These are phyloP conservation scores for Aspergillus texensis DNA, from an alignment of 2,329 filamentous ascomycete species.

Conservation along the genomic window DNA sequence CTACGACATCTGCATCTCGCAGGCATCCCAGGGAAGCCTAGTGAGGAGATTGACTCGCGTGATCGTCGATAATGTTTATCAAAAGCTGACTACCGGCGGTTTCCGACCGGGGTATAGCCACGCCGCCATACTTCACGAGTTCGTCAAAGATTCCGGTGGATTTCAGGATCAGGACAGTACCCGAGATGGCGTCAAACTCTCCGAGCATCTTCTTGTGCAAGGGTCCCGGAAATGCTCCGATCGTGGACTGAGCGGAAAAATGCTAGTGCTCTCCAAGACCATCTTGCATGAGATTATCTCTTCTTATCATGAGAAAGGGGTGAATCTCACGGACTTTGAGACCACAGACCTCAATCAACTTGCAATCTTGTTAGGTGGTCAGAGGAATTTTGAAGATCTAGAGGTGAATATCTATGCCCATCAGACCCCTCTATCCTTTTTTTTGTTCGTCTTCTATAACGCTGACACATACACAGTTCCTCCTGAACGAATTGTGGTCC, in stretches of 20 bases:
- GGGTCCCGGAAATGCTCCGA: background rate
- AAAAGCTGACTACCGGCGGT: background rate
- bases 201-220: background rate
- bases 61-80: slow-evolving; percentile 1
- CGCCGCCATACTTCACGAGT: background rate
- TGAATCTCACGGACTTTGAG: background rate
- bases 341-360: slow-evolving; percentile 3
- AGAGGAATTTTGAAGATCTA: slow-evolving; percentile 5
- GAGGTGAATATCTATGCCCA: background rate
- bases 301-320: background rate
- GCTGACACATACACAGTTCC: background rate
- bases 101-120: slow-evolving; percentile 1
- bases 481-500: slow-evolving; percentile 3
- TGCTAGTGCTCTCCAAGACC: slow-evolving; percentile 3
- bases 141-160: slow-evolving; percentile 2
- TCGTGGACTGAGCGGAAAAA: background rate
- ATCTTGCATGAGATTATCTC: slow-evolving; percentile 2
- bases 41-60: background rate
- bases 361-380: slow-evolving; percentile 1
- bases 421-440: background rate
- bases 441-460: background rate
- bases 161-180: background rate
- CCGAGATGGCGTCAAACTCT: slow-evolving; percentile 2
- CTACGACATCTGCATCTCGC: slow-evolving; percentile 4
- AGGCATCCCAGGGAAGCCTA: slow-evolving; percentile 5